Conservation (phyloP, 2,329 filamentous ascomycete genomes). For the Penicillium fuscoglaucum region DNA sequence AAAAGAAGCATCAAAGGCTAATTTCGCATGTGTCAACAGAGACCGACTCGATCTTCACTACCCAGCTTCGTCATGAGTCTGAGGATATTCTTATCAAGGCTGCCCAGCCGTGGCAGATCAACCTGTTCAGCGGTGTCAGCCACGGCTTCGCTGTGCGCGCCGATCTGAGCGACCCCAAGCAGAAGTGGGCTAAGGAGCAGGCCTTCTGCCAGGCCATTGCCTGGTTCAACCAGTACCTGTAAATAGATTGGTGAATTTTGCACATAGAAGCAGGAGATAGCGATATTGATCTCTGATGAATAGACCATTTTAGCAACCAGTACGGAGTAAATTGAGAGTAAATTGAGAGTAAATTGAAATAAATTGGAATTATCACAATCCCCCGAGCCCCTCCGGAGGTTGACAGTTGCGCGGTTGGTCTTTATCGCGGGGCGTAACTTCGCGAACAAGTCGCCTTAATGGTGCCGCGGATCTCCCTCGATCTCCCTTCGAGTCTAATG, state of each 20-base stretch:
- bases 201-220: constrained; percentile 74
- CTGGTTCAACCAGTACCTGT: constrained; percentile 71
- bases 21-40: constrained; percentile 41
- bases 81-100: constrained; percentile 63
- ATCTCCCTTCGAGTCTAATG: not conserved
- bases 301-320: not conserved
- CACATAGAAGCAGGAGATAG: not conserved
- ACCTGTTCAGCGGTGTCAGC: constrained; percentile 66
- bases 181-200: constrained; percentile 74
- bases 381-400: not conserved
- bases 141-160: constrained; percentile 76
- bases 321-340: not conserved
- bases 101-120: constrained; percentile 70
- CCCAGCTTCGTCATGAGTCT: constrained; percentile 62
- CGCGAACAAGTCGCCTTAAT: constrained; percentile 6
- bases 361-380: not conserved
- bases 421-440: not conserved
- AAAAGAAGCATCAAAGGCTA: constrained; percentile 1
- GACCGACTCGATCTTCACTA: constrained; percentile 65
- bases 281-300: not conserved
- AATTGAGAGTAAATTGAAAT: not conserved
- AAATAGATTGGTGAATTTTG: constrained; percentile 9
- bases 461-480: not conserved
- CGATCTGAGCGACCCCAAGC: constrained; percentile 58
- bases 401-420: constrained; percentile 7